Evolutionary conservation across 1,139 yeast genomes (phyloP), one percentile per base, ranked within the genome.

Genomic region (Hyphopichia wangnamkhiaoensis): DNA sequence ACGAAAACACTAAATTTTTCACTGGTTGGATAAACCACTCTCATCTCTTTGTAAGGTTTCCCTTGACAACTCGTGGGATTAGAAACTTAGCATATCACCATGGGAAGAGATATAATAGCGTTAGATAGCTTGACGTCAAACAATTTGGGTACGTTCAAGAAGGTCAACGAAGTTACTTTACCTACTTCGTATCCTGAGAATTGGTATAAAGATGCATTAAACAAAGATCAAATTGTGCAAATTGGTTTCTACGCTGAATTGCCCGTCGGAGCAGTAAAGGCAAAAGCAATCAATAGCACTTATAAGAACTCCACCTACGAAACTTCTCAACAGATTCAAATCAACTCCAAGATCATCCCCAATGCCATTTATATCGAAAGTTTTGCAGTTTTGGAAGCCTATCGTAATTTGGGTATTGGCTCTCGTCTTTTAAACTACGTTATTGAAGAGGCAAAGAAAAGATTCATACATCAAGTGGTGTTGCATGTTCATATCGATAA

Each of bases 231-330:
- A 40, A 54, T 70, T 28, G 65, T 60, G 20, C 63, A 64, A 46
- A 48, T 73, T 41, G 87, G 83, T 2, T 82, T 61, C 58, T 79
- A 71, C 54, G 72, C 81, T 13, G 89, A 81, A 47, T 65, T 80
- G 12, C 87, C 94, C 10, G 89, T 87, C 4, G 95, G 91, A 3
- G 83, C 81, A 2, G 65, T 86, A 25, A 79, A 74, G 47, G 81
- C 81, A 29, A 74, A 74, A 48, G 56, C 73, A 2, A 54, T 76
- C 45, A 64, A 61, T 46, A 55, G 65, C 8, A 39, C 56, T 9
- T 37, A 40, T 15, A 58, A 53, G 26, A 46, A 55, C 14, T 42
- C 46, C 14, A 43, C 46, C 17, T 62, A 58, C 37, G 68, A 66
- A 34, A 32, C 47, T 4, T 49, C 58, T 23, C 58, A 56, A 32